A percentile compares a stretch with the other conserved stretches of the same genome.
Evolutionary conservation across 208 protist species (phyloP).

Genomic region (Wallacemonas sp.): DNA sequence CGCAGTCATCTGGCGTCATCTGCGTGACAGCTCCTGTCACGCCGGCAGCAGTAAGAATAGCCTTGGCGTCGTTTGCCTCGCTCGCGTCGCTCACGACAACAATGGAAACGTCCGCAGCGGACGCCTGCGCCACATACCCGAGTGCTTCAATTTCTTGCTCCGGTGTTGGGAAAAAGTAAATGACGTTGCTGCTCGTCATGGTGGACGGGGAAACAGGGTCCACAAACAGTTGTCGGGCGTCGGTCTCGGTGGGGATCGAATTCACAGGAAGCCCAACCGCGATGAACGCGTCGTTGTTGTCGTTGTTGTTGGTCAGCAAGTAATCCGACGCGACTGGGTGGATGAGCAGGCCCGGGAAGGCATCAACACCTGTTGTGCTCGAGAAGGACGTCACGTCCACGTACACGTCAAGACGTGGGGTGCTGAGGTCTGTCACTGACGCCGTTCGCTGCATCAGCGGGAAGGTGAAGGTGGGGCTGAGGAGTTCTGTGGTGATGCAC

Average conservation of each 20-base stretch:
- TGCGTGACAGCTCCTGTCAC: too few species aligned
- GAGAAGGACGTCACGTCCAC: background rate
- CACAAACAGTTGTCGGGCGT: slow-evolving; percentile 1
- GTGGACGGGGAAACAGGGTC: too few species aligned
- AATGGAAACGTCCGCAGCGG: background rate
- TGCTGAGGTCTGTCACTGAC: background rate
- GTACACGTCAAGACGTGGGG: background rate
- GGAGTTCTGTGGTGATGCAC: background rate
- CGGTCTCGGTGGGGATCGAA: background rate
- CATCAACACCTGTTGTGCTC: background rate
- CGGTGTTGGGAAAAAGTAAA: background rate
- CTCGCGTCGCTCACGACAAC: background rate
- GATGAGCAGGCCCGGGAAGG: background rate
- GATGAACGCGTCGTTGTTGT: background rate
- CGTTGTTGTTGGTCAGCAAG: background rate
- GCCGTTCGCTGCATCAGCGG: background rate
- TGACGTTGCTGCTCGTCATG: too few species aligned
- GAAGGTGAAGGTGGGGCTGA: background rate
- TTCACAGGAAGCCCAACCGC: background rate
- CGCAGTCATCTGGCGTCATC: too few species aligned
- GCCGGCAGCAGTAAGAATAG: too few species aligned
- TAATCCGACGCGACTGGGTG: background rate
- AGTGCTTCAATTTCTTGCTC: slow-evolving; percentile 4
- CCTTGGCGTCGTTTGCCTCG: background rate
- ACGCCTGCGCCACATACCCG: background rate